Evolutionary conservation across 225 moss, liverwort and hornwort species (phyloP).

Genomic region (Climacium dendroides): DNA sequence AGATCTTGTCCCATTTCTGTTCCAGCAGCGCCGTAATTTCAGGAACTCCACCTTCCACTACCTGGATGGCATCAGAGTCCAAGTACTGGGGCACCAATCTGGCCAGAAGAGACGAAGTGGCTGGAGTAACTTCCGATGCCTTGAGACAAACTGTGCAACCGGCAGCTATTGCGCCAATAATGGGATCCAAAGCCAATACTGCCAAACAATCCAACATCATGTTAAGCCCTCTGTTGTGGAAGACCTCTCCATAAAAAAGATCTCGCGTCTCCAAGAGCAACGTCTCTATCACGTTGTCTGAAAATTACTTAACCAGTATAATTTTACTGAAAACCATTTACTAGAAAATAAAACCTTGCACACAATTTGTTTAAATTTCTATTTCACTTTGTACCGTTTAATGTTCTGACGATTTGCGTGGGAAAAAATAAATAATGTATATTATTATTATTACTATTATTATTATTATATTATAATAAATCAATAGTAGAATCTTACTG

Average conservation of each 20-base stretch:
- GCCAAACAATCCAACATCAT: neutral
- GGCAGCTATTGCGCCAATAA: slow-evolving; percentile 58
- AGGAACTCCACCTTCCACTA: slow-evolving; percentile 66
- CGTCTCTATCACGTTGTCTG: neutral
- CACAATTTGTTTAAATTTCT: neutral
- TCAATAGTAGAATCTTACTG: slow-evolving; percentile 21
- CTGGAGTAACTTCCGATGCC: slow-evolving; percentile 55
- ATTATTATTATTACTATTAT: neutral
- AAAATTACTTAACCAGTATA: no score
- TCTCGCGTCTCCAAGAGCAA: neutral
- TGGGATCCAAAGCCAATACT: slow-evolving; percentile 58
- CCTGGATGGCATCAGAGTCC: slow-evolving; percentile 50
- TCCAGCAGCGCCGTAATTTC: slow-evolving; percentile 57
- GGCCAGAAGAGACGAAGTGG: slow-evolving; percentile 47
- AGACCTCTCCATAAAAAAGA: no score
- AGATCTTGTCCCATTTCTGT: slow-evolving; percentile 88
- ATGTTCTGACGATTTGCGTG: neutral
- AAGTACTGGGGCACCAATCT: slow-evolving; percentile 46
- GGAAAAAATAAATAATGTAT: neutral
- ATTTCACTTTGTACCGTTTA: neutral
- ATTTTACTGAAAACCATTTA: neutral
- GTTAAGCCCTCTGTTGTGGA: neutral
- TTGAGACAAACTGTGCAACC: slow-evolving; percentile 66
- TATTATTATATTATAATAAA: neutral
- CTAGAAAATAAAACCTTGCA: neutral